These are phyloP conservation scores for Stephanodiscus triporus DNA, from an alignment of 108 stramenopile species.

Conservation along the genomic window DNA sequence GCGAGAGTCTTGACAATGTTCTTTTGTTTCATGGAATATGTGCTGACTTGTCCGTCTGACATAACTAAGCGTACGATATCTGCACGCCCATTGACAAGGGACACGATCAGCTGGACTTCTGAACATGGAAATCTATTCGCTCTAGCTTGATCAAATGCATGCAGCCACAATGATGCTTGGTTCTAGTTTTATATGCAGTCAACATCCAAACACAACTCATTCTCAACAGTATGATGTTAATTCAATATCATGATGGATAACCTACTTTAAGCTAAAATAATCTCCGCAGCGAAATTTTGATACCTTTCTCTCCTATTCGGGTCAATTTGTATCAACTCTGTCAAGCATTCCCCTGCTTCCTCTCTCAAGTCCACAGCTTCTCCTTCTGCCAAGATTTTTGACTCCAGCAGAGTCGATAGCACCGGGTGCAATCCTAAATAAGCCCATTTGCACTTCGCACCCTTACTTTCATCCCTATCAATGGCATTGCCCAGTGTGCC, in stretches of 20 bases:
- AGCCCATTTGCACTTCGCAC: conserved; percentile 54
- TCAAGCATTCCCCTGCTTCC: conserved; percentile 43
- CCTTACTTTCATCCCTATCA: conserved; percentile 44
- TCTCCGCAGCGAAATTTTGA: conserved; percentile 24
- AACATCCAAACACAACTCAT: not conserved
- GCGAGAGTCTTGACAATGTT: not conserved
- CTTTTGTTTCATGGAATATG: not conserved
- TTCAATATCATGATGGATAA: not conserved
- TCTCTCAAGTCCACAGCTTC: conserved; percentile 17
- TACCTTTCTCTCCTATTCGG: conserved; percentile 45
- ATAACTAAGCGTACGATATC: not conserved
- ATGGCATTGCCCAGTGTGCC: conserved; percentile 25
- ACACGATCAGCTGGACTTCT: no score
- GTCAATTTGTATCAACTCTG: conserved; percentile 36
- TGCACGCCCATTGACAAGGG: not conserved
- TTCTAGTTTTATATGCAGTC: not conserved
- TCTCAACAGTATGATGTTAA: no score
- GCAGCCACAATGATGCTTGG: not conserved
- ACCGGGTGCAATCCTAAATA: conserved; percentile 52
- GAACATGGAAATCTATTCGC: not conserved
- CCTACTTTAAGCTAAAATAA: not conserved
- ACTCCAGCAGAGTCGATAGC: conserved; percentile 40
- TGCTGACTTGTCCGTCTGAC: no score
- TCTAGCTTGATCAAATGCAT: not conserved
- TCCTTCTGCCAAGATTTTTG: conserved; percentile 1